These are phyloP conservation scores for Boletus huronensis DNA, from an alignment of 768 basidiomycete genomes.

Conservation along the genomic window DNA sequence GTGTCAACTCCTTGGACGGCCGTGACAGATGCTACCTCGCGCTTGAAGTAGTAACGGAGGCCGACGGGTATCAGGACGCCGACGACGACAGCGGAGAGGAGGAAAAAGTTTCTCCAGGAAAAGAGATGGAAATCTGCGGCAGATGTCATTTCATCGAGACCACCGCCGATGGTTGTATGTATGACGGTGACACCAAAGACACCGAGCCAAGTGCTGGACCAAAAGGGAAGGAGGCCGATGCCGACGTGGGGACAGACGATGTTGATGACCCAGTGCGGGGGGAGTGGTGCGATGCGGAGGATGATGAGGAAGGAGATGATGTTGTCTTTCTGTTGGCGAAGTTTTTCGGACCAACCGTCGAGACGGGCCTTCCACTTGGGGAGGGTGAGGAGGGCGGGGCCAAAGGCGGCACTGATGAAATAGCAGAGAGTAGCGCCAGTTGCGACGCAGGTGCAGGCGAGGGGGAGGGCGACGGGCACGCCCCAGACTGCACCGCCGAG, in stretches of 20 bases:
- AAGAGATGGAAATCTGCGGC: conserved; percentile 91
- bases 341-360: conserved; percentile 78
- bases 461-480: conserved; percentile 75
- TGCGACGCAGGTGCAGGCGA: conserved; percentile 92
- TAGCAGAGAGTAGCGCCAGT: conserved; percentile 91
- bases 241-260: conserved; percentile 90
- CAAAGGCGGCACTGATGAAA: conserved; percentile 85
- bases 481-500: conserved; percentile 96
- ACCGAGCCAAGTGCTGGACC: conserved; percentile 85
- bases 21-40: conserved; percentile 46
- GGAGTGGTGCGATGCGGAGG: conserved; percentile 90
- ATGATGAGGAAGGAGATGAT: conserved; percentile 91
- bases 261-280: conserved; percentile 97
- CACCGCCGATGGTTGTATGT: conserved; percentile 91
- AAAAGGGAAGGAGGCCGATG: conserved; percentile 81
- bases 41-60: conserved; percentile 76
- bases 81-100: conserved; percentile 77
- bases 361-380: conserved; percentile 82
- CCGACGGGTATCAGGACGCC: conserved; percentile 95
- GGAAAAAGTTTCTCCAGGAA: conserved; percentile 87
- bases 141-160: conserved; percentile 93
- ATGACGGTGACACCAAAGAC: conserved; percentile 91
- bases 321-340: conserved; percentile 76
- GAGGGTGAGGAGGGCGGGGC: conserved; percentile 84
- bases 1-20: conserved; percentile 34